phyloP scores from a whole-genome alignment of 768 basidiomycete species.

The Lactarius sanguifluus region DNA sequence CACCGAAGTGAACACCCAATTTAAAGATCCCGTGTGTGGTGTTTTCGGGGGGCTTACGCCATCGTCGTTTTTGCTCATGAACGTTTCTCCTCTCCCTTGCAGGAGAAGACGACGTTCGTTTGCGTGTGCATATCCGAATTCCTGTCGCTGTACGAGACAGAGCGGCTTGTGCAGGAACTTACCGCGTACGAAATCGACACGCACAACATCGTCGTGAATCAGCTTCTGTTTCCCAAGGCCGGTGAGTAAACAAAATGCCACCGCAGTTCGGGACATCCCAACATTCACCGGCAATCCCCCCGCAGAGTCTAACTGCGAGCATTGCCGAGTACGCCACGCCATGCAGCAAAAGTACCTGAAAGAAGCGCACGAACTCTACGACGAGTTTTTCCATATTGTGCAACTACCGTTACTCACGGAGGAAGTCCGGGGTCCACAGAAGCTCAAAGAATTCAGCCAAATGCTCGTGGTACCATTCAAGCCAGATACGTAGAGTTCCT shows the following conservation, averaged over 20 bases:
- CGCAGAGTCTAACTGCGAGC: constrained; percentile 88
- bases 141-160: constrained; percentile 96
- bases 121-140: constrained; percentile 99
- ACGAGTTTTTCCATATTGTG: constrained; percentile 97
- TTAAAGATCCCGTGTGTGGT: constrained; percentile 93
- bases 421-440: constrained; percentile 94
- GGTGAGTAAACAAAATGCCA: constrained; percentile 48
- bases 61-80: not conserved
- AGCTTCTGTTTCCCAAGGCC: constrained; percentile 90
- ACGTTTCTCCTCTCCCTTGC: not conserved
- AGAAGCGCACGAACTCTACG: constrained; percentile 96
- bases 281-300: constrained; percentile 13
- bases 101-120: constrained; percentile 99
- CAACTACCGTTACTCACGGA: constrained; percentile 92
- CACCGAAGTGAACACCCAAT: constrained; percentile 98
- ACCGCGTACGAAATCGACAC: constrained; percentile 96
- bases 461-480: constrained; percentile 85
- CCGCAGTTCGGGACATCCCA: not conserved
- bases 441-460: constrained; percentile 88
- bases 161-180: constrained; percentile 94
- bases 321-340: constrained; percentile 89
- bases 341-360: constrained; percentile 99
- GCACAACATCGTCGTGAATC: constrained; percentile 98
- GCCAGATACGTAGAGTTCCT: constrained; percentile 36
- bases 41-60: not conserved